A percentile compares a stretch with the other conserved stretches of the same genome.
phyloP scores from a whole-genome alignment of 2,329 filamentous ascomycete species.

The Penicillium italicum region DNA sequence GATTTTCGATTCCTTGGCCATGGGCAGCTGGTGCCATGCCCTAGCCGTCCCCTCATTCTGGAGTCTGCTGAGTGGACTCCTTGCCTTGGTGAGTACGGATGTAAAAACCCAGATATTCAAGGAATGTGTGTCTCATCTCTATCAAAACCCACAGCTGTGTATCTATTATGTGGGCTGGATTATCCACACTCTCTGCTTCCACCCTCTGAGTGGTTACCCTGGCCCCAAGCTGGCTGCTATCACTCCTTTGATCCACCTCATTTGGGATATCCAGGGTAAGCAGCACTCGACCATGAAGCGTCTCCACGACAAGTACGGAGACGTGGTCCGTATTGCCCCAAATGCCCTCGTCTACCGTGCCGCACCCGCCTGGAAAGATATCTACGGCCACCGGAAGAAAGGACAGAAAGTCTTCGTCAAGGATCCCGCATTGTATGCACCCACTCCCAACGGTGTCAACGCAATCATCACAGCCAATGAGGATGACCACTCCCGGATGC shows the following conservation, averaged over 20 bases:
- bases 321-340: conserved; percentile 41
- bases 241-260: conserved; percentile 21
- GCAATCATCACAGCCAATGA: conserved; percentile 29
- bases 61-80: neutral
- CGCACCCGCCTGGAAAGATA: conserved; percentile 32
- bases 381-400: conserved; percentile 34
- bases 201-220: conserved; percentile 31
- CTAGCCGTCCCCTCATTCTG: neutral
- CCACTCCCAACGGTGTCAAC: conserved; percentile 19
- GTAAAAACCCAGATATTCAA: neutral
- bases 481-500: conserved; percentile 30
- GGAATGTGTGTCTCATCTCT: neutral
- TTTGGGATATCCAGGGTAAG: conserved; percentile 19
- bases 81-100: conserved; percentile 7
- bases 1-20: neutral
- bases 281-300: conserved; percentile 16
- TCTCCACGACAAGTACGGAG: conserved; percentile 27
- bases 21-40: neutral
- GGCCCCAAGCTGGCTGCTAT: conserved; percentile 32
- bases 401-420: conserved; percentile 25
- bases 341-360: conserved; percentile 37
- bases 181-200: conserved; percentile 29
- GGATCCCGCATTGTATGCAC: conserved; percentile 22
- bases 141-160: neutral
- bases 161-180: conserved; percentile 8